Percentiles rank a stretch among this genome's conserved stretches.
phyloP scores from a whole-genome alignment of 805 yeast species.

The Myxozyma kluyveri region DNA sequence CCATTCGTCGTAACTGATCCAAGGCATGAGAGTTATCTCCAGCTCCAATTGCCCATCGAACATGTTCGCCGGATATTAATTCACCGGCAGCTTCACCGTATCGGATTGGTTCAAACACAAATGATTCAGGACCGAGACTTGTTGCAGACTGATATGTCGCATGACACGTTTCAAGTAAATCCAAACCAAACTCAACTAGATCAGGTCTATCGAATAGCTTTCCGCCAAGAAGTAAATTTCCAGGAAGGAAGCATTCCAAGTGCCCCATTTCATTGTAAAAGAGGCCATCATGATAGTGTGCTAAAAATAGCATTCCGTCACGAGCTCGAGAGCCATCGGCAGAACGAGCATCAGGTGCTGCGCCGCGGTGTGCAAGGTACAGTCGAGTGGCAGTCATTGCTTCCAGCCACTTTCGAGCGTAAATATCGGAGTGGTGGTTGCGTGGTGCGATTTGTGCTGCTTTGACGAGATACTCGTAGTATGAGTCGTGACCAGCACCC shows the following conservation, averaged over 20 bases:
- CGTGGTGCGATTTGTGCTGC: slow-evolving; percentile 26
- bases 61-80: too few species aligned
- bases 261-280: slow-evolving; percentile 30
- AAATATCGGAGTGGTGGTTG: slow-evolving; percentile 11
- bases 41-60: slow-evolving; percentile 20
- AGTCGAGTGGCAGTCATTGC: slow-evolving; percentile 20
- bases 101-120: slow-evolving; percentile 20
- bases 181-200: slow-evolving; percentile 18
- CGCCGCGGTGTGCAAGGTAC: slow-evolving; percentile 17
- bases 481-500: slow-evolving; percentile 28
- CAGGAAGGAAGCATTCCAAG: slow-evolving; percentile 24
- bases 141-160: slow-evolving; percentile 25
- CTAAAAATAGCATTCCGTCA: slow-evolving; percentile 18
- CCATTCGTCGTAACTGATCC: slow-evolving; percentile 19
- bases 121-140: slow-evolving; percentile 25
- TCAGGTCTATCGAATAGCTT: slow-evolving; percentile 16
- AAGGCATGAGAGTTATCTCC: slow-evolving; percentile 18
- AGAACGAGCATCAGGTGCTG: slow-evolving; percentile 14
- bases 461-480: slow-evolving; percentile 27
- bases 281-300: slow-evolving; percentile 11
- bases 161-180: slow-evolving; percentile 22
- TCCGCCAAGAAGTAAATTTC: slow-evolving; percentile 28
- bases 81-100: slow-evolving; percentile 3
- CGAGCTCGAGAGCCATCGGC: slow-evolving; percentile 15
- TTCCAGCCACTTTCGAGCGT: slow-evolving; percentile 20